Evolutionary conservation across 257 asterid genomes (phyloP).

Genomic region (Leonotis leonurus): DNA sequence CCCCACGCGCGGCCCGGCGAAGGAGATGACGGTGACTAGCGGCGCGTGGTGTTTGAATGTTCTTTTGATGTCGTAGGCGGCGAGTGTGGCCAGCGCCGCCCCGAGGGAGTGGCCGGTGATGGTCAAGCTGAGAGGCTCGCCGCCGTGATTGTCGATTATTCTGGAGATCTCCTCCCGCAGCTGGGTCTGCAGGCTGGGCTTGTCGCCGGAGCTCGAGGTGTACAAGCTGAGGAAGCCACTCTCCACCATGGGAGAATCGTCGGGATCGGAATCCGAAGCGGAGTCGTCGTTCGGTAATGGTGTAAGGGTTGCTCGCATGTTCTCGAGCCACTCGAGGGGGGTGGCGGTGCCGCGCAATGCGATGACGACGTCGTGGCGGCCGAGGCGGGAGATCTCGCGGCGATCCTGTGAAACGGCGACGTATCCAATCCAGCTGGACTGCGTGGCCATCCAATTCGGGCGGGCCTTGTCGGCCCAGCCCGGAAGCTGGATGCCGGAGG

Average conservation of each 20-base stretch:
- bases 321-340: conserved; percentile 78
- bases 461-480: conserved; percentile 47
- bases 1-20: conserved; percentile 95
- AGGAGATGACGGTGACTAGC: conserved; percentile 71
- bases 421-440: conserved; percentile 79
- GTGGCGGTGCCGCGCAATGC: conserved; percentile 88
- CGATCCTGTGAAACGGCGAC: conserved; percentile 69
- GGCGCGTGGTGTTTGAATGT: conserved; percentile 37
- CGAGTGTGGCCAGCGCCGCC: conserved; percentile 85
- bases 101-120: conserved; percentile 94
- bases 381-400: conserved; percentile 56
- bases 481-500: conserved; percentile 60
- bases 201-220: conserved; percentile 39
- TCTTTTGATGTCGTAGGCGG: conserved; percentile 68
- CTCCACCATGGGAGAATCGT: conserved; percentile 61
- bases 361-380: conserved; percentile 81
- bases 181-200: conserved; percentile 45
- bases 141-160: conserved; percentile 35
- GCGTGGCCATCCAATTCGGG: conserved; percentile 48
- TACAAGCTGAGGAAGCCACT: conserved; percentile 80
- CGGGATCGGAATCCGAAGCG: neutral
- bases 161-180: conserved; percentile 46
- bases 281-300: conserved; percentile 19
- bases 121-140: conserved; percentile 66
- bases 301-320: conserved; percentile 62